Percentiles rank a stretch among this genome's conserved stretches.
Evolutionary conservation across 768 basidiomycete species (phyloP).

Genomic region (Termitomyces titanicus): DNA sequence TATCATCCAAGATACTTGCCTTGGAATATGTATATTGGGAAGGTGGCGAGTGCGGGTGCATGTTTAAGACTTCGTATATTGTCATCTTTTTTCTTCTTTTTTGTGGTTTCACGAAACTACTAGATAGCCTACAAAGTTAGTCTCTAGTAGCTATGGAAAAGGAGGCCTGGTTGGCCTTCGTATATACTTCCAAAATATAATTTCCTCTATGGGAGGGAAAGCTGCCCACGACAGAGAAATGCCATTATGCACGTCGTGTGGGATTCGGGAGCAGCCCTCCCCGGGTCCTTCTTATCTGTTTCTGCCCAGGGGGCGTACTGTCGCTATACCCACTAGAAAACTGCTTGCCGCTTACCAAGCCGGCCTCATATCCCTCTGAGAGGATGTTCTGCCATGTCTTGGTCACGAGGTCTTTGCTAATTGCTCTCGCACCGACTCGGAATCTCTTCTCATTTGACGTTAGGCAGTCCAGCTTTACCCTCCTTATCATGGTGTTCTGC

Average conservation of each 20-base stretch:
- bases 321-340: not conserved
- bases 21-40: too few relatives aligned
- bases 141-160: too few relatives aligned
- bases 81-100: too few relatives aligned
- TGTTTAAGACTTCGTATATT: too few relatives aligned
- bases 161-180: too few relatives aligned
- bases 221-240: not conserved
- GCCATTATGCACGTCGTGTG: not conserved
- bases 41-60: too few relatives aligned
- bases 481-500: not conserved
- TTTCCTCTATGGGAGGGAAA: too few relatives aligned
- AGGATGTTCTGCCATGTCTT: not conserved
- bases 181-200: too few relatives aligned
- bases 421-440: not conserved
- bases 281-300: not conserved
- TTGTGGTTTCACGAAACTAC: too few relatives aligned
- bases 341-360: not conserved
- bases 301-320: too few relatives aligned
- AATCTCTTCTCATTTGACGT: not conserved
- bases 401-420: not conserved
- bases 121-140: too few relatives aligned
- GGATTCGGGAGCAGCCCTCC: not conserved
- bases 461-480: not conserved
- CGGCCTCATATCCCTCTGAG: not conserved
- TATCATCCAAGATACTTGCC: too few relatives aligned